Base-by-base conservation (phyloP, 2,329 filamentous ascomycete genomes). In the Gaeumannomyces sp. region DNA sequence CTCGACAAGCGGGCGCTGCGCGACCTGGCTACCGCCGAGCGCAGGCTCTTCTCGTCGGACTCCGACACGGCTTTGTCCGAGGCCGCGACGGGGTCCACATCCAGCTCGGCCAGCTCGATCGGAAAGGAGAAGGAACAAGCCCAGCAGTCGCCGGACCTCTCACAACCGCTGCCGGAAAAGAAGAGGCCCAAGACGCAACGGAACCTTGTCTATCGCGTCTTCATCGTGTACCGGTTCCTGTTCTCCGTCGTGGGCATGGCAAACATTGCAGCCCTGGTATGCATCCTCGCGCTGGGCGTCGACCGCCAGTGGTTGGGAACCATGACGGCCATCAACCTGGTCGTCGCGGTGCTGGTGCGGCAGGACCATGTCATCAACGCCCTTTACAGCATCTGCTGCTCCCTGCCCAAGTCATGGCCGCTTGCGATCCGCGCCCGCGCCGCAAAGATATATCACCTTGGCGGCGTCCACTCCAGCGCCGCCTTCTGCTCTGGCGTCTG, bases 181-280 rank as follows among this genome's bases (percentile, higher is more conserved):
- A 63, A n/a, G 38, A 27, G 61, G 61, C 56, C 53, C 38, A 65
- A 63, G 64, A 61, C 64, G 6, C 35, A 75, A 65, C 75, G 78
- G 62, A 77, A 76, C 63, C 68, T 81, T 13, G 72, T 76, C 53
- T 72, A 77, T 68, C 75, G 77, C 50, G 72, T 85, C 65, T 77
- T 84, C 69, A 81, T 81, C 62, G 75, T 80, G 14, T 86, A 86
- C 67, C 79, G 84, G n/a, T 78, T 80, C 4, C 78, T 87, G 10
- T 85, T 87, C 73, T 80, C 81, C 53, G 64, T 84, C 8, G 75
- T 84, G 33, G 78, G 81, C 65, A 66, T 84, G n/a, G 70, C 75
- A 65, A 87, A 87, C 68, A 66, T 80, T 27, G 76, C 74, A 19
- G 83, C 81, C 45, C 73, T 83, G 58, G 72, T 81, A 60, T 67